Base-by-base conservation (phyloP, 2,329 filamentous ascomycete genomes). In the Grosmannia penicillata region DNA sequence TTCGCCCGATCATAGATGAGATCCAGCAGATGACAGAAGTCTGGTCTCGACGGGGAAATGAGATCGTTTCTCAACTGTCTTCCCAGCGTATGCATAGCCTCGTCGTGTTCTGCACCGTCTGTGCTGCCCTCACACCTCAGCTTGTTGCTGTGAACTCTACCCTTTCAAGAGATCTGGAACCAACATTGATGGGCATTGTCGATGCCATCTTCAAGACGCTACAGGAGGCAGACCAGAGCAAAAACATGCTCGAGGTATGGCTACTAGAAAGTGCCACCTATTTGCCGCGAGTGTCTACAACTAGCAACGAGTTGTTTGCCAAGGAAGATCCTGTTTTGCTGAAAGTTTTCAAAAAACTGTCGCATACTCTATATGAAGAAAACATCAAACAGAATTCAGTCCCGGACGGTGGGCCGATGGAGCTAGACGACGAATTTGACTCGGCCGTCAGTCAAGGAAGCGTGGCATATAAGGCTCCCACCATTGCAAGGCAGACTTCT, bases 361-460 rank as follows among this genome's bases (percentile, higher is more conserved):
- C 54, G 3, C 47, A 43, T 18, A 47, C 48, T 24, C 47, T 59
- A 33, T 52, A 48, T 33, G 54, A 59, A 14, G 55, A 52, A 34
- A 43, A 50, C 8, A 38, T 45, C 6, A 54, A 53, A 21, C 57
- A 59, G 35, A 52, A 52, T 1, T 55, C 54, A 1, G 46, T 48
- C 8, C 49, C 61, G 4, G 57, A 63, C 9, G 46, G 59, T 3
- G 73, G 78, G 46, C 51, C 65, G 6, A 79, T 82, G 75, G 77
- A 83, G 39, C 50, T 85, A 6, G 80, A 85, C 48, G 65, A 68
- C 25, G 70, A 71, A 2, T 75, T 79, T 39, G 70, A 73, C 29
- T 75, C 74, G 0, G 73, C 79, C 46, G 61, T 61, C 37, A 75
- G 67, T 44, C 63, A 62, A 19, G 58, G 53, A 21, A 63, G 60